Evolutionary conservation across 441 rosid genomes (phyloP).

Genomic region (Gossypium schwendimanii): DNA sequence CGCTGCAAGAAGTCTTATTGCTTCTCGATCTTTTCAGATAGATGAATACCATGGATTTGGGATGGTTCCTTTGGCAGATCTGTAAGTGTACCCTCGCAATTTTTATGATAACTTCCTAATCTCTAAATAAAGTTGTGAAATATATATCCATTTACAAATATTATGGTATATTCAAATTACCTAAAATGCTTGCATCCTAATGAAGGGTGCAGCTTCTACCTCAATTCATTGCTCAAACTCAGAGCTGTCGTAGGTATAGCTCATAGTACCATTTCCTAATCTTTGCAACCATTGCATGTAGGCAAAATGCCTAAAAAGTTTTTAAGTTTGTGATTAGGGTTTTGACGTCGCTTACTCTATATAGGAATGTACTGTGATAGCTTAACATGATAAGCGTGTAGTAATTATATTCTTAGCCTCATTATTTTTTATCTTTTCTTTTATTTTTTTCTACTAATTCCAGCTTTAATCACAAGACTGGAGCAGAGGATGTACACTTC

Average conservation of each 20-base stretch:
- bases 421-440: neutral
- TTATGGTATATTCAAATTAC: neutral
- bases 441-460: neutral
- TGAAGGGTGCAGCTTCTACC: neutral
- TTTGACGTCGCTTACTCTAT: neutral
- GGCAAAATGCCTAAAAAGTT: neutral
- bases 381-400: neutral
- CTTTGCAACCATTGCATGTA: neutral
- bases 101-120: neutral
- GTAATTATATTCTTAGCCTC: neutral
- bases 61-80: constrained; percentile 91
- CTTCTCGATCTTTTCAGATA: constrained; percentile 76
- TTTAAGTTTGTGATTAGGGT: neutral
- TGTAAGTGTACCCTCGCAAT: constrained; percentile 40
- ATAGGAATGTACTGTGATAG: neutral
- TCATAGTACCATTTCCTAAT: neutral
- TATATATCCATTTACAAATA: neutral
- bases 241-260: neutral
- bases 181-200: constrained; percentile 5
- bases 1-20: constrained; percentile 59
- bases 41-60: constrained; percentile 78
- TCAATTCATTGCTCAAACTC: neutral
- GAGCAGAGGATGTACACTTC: constrained; percentile 81
- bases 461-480: constrained; percentile 92
- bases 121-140: neutral